phyloP scores from a whole-genome alignment of 768 basidiomycete genomes.

The Rhodotorula babjevae region DNA sequence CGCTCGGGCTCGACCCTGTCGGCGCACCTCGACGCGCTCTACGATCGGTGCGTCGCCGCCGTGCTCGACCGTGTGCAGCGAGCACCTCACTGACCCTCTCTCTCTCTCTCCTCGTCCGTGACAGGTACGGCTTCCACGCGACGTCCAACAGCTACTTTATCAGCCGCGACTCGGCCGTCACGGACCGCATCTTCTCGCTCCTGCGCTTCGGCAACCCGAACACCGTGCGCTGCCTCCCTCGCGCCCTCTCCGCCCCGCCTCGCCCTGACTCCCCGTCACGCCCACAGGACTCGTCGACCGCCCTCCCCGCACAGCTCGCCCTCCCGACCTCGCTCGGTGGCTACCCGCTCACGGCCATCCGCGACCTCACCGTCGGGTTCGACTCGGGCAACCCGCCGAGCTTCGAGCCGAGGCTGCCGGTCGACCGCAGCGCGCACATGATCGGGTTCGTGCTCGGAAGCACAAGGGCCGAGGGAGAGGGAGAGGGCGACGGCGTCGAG shows the following conservation, averaged over 20 bases:
- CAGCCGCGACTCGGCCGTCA: constrained; percentile 60
- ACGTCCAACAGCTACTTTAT: constrained; percentile 48
- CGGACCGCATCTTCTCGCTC: constrained; percentile 63
- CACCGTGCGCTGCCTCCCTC: constrained; percentile 39
- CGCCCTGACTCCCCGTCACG: background rate
- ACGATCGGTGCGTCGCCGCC: constrained; percentile 36
- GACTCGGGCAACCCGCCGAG: constrained; percentile 63
- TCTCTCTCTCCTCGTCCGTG: too few relatives aligned
- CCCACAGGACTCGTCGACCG: constrained; percentile 2
- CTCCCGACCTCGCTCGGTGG: constrained; percentile 52
- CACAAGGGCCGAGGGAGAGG: too few relatives aligned
- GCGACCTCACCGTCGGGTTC: constrained; percentile 67
- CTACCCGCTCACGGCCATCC: constrained; percentile 58
- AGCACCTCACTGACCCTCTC: too few relatives aligned
- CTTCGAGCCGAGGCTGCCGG: constrained; percentile 58
- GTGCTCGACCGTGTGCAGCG: too few relatives aligned
- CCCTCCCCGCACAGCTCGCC: constrained; percentile 3
- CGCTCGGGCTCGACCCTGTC: constrained; percentile 56
- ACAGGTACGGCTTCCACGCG: constrained; percentile 72
- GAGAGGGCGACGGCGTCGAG: constrained; percentile 49
- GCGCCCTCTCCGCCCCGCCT: background rate
- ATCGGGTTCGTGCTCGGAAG: constrained; percentile 61
- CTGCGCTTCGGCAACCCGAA: constrained; percentile 59
- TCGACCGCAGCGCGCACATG: constrained; percentile 60
- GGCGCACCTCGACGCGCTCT: constrained; percentile 55